Evolutionary conservation across 352 stramenopile species (phyloP).

Genomic region (Phytophthora sojae): DNA sequence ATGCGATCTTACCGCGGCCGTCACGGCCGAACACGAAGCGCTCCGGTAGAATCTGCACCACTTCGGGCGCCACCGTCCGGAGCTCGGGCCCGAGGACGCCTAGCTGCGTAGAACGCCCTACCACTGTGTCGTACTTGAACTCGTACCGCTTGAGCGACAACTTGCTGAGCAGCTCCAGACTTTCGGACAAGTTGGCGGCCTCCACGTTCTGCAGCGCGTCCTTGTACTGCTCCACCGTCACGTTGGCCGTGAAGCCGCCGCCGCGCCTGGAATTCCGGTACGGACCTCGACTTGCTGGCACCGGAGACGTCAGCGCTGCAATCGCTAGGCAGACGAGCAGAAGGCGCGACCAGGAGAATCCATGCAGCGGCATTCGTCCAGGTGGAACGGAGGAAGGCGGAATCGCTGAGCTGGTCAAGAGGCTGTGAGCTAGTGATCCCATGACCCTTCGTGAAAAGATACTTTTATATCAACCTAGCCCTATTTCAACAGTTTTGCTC

Average conservation of each 20-base stretch:
- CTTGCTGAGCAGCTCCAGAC: constrained; percentile 54
- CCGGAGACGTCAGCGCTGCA: background rate
- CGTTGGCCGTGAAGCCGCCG: constrained; percentile 38
- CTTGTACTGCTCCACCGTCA: constrained; percentile 55
- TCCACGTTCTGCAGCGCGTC: constrained; percentile 59
- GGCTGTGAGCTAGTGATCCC: too few species aligned
- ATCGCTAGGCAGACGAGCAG: background rate
- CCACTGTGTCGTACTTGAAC: constrained; percentile 48
- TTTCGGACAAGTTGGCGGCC: constrained; percentile 53
- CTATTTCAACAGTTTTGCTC: too few species aligned
- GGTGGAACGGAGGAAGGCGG: too few species aligned
- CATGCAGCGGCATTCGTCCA: too few species aligned
- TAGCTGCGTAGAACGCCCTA: constrained; percentile 64
- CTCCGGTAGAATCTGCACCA: constrained; percentile 71
- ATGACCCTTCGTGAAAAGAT: too few species aligned
- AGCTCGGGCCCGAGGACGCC: constrained; percentile 75
- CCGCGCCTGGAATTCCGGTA: constrained; percentile 37
- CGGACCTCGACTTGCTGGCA: constrained; percentile 19
- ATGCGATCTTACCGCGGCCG: constrained; percentile 57
- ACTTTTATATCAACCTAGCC: too few species aligned
- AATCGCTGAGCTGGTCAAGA: too few species aligned
- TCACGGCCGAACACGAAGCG: constrained; percentile 62
- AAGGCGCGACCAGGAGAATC: background rate
- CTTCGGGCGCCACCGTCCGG: constrained; percentile 66
- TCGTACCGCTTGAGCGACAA: constrained; percentile 73